Percentiles rank a stretch among this genome's conserved stretches.
phyloP scores from a whole-genome alignment of 202 grass and related monocot genomes.

The Dendrocalamus latiflorus region DNA sequence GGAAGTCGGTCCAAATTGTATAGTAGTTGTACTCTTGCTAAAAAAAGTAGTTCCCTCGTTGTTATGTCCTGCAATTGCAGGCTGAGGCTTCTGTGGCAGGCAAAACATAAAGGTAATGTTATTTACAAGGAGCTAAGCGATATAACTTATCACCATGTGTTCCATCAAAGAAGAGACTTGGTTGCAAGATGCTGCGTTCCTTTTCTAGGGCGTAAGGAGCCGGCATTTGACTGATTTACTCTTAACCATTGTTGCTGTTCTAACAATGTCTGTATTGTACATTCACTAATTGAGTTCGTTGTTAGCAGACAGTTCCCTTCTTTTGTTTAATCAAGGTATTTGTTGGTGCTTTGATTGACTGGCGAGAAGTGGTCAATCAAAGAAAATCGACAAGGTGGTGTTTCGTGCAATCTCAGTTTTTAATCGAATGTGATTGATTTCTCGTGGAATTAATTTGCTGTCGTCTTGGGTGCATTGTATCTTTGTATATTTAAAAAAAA shows the following conservation, averaged over 20 bases:
- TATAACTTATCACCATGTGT: neutral
- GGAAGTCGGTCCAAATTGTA: slow-evolving; percentile 21
- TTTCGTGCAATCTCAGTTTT: neutral
- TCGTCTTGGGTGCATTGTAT: too few relatives aligned
- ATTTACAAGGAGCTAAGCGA: neutral
- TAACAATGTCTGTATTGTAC: slow-evolving; percentile 19
- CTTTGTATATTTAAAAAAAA: too few relatives aligned
- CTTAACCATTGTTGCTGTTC: slow-evolving; percentile 30
- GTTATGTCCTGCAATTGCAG: slow-evolving; percentile 8
- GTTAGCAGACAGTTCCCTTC: neutral
- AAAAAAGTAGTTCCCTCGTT: neutral
- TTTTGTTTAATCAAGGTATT: neutral
- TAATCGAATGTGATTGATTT: neutral
- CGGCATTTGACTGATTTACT: slow-evolving; percentile 23
- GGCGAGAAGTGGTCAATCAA: neutral
- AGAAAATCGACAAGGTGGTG: neutral
- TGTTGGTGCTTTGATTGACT: neutral
- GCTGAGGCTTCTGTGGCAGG: slow-evolving; percentile 7
- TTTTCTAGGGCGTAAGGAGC: neutral
- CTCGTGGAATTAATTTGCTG: neutral
- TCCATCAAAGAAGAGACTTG: neutral
- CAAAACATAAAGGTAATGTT: neutral
- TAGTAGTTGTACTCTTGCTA: slow-evolving; percentile 18
- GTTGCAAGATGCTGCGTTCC: slow-evolving; percentile 1
- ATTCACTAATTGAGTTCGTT: neutral